phyloP scores from a whole-genome alignment of 306 rosid species.

The Crataegus laevigata region DNA sequence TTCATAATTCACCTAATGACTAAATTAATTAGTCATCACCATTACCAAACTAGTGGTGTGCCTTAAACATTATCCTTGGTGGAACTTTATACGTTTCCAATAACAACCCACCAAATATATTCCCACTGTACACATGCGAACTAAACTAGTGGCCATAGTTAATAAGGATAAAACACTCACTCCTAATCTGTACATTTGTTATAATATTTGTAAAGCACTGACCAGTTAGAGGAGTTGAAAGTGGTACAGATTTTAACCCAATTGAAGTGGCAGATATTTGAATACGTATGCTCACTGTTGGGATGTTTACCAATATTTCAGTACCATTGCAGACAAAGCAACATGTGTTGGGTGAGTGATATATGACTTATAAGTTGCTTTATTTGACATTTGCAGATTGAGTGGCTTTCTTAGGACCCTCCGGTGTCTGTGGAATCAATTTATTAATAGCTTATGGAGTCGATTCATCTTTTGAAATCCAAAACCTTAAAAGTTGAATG shows the following conservation, averaged over 20 bases:
- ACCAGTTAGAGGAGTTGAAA: neutral
- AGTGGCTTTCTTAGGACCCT: neutral
- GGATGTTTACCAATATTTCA: neutral
- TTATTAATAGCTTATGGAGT: neutral
- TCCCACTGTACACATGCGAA: neutral
- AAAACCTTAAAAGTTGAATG: neutral
- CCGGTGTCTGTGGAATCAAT: neutral
- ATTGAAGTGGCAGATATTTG: neutral
- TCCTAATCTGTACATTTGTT: no score
- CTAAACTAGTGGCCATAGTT: neutral
- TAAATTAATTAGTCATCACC: neutral
- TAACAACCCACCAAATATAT: neutral
- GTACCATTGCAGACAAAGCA: neutral
- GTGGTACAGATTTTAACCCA: neutral
- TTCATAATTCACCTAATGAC: neutral
- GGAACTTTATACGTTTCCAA: neutral
- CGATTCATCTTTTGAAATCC: neutral
- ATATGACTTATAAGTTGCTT: neutral
- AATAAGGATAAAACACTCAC: neutral
- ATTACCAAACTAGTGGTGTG: neutral
- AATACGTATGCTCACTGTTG: neutral
- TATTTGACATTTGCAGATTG: neutral
- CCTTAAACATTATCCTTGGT: neutral
- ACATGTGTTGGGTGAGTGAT: neutral
- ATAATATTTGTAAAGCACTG: neutral